A percentile compares a stretch with the other conserved stretches of the same genome.
phyloP scores from a whole-genome alignment of 2,329 filamentous ascomycete genomes.

The Xylariomycetidae sp. region DNA sequence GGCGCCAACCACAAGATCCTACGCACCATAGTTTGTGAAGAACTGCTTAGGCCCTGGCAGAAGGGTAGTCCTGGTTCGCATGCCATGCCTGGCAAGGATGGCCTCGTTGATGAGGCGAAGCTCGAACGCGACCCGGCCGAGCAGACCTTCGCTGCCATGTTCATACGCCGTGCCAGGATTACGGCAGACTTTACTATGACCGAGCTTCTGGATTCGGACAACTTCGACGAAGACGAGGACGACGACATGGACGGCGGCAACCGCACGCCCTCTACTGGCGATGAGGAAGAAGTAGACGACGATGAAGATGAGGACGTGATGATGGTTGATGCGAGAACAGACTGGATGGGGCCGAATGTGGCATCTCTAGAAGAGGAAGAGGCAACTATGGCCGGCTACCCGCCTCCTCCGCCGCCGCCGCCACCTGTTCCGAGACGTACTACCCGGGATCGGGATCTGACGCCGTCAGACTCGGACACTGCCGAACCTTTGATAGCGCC shows the following conservation, averaged over 20 bases:
- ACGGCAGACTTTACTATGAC: conserved; percentile 25
- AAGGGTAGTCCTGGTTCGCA: conserved; percentile 81
- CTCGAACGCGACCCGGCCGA: conserved; percentile 44
- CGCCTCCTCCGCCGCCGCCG: conserved; percentile 61
- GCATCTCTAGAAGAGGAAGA: conserved; percentile 71
- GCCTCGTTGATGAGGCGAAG: conserved; percentile 75
- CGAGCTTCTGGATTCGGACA: conserved; percentile 37
- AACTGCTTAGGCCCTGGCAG: conserved; percentile 83
- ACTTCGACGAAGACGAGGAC: conserved; percentile 45
- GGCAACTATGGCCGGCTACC: conserved; percentile 72
- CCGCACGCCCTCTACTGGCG: conserved; percentile 28
- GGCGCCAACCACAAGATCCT: conserved; percentile 76
- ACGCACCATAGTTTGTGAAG: conserved; percentile 79
- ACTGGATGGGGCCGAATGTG: conserved; percentile 49
- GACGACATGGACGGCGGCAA: conserved; percentile 35
- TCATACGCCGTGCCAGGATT: conserved; percentile 33
- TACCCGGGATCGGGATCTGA: conserved; percentile 54
- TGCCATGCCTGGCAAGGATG: conserved; percentile 68
- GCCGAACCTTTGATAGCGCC: conserved; percentile 62
- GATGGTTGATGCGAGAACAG: conserved; percentile 49
- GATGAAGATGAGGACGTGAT: conserved; percentile 57
- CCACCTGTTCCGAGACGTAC: conserved; percentile 46
- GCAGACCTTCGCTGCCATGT: conserved; percentile 24
- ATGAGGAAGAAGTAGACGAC: conserved; percentile 55
- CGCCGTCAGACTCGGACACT: conserved; percentile 69